A percentile compares a stretch with the other conserved stretches of the same genome.
These are phyloP conservation scores for Citrus mangshanensis DNA, from an alignment of 345 rosid genomes.

Conservation along the genomic window DNA sequence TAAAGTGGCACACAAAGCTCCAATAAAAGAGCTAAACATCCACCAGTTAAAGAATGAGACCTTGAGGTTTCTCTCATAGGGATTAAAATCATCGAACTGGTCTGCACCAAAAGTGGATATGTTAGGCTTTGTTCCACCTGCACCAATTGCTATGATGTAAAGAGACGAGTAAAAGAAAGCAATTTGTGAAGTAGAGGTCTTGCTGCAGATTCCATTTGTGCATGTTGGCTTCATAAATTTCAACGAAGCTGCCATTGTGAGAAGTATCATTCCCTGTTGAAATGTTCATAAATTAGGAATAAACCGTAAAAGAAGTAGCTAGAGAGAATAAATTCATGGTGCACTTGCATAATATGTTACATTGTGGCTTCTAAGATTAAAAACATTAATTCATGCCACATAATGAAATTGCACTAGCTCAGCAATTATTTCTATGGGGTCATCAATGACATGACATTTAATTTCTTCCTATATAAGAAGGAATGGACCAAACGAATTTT, in stretches of 20 bases:
- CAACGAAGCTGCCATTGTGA: constrained; percentile 72
- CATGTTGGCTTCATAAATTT: constrained; percentile 64
- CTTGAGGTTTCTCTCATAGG: constrained; percentile 58
- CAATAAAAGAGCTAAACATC: constrained; percentile 88
- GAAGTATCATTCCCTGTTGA: constrained; percentile 77
- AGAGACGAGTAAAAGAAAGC: constrained; percentile 71
- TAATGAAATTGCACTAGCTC: background rate
- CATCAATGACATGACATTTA: background rate
- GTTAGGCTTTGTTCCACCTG: constrained; percentile 93
- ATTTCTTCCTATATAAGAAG: background rate
- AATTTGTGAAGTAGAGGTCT: constrained; percentile 62
- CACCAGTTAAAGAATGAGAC: constrained; percentile 96
- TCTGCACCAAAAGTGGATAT: constrained; percentile 95
- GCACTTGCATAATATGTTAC: background rate
- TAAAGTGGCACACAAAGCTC: constrained; percentile 68
- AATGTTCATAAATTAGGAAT: background rate
- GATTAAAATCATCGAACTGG: constrained; percentile 75
- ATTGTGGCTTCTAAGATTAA: background rate
- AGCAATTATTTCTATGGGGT: background rate
- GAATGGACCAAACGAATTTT: background rate
- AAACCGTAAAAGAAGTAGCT: background rate
- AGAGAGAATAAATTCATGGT: background rate
- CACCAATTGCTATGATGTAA: constrained; percentile 74
- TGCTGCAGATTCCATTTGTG: constrained; percentile 62
- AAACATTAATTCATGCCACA: background rate